Conservation (phyloP, 768 basidiomycete genomes). For the Mrakia frigida region DNA sequence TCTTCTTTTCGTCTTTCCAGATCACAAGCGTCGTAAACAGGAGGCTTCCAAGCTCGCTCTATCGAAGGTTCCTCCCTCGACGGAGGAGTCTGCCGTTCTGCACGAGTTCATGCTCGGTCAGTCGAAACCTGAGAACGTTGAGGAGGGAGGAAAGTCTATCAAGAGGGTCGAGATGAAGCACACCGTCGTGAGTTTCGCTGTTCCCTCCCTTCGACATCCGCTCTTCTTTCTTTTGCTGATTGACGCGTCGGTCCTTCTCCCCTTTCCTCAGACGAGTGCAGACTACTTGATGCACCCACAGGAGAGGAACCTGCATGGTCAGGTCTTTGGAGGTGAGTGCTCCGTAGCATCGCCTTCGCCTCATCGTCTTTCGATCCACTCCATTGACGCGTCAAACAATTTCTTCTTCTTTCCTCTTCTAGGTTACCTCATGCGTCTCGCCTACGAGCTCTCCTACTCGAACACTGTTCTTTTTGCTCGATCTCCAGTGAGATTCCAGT, state of each 20-base stretch:
- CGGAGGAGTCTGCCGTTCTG: conserved; percentile 60
- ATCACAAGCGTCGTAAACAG: conserved; percentile 58
- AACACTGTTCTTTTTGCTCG: conserved; percentile 11
- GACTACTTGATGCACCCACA: conserved; percentile 21
- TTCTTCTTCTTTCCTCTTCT: neutral
- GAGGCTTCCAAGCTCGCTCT: conserved; percentile 57
- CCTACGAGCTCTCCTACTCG: conserved; percentile 56
- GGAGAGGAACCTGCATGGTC: conserved; percentile 62
- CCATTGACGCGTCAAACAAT: neutral
- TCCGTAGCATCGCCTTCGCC: neutral
- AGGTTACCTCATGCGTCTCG: conserved; percentile 57
- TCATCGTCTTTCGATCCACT: neutral
- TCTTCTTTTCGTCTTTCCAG: conserved; percentile 38
- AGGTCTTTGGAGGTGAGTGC: conserved; percentile 65
- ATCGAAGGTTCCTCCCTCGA: conserved; percentile 66
- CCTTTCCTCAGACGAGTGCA: neutral
- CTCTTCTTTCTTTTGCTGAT: neutral
- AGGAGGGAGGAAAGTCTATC: conserved; percentile 37
- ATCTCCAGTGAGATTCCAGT: conserved; percentile 12
- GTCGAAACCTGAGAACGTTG: conserved; percentile 40
- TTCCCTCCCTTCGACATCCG: neutral
- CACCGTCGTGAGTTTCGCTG: conserved; percentile 61
- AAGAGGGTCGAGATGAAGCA: conserved; percentile 70
- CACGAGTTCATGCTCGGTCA: conserved; percentile 65
- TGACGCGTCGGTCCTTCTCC: neutral